Evolutionary conservation across 2,329 filamentous ascomycete genomes (phyloP).

Genomic region (Paecilomyces niveus): DNA sequence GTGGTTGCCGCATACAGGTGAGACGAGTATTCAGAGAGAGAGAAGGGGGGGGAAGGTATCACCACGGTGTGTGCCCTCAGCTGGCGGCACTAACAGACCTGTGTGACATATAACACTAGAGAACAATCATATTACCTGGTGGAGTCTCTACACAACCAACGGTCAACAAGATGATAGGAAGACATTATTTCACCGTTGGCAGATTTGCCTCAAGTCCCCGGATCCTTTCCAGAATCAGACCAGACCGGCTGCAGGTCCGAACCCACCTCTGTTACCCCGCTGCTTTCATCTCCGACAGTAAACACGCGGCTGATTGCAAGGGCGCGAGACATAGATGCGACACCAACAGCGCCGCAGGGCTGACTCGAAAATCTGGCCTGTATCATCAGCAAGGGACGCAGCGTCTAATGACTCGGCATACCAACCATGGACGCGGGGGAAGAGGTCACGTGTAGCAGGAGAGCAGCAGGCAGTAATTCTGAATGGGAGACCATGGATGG

Average conservation of each 20-base stretch:
- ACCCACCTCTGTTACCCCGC: background rate
- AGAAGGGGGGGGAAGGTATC: background rate
- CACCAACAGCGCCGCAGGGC: background rate
- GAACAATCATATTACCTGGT: background rate
- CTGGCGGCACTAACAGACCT: background rate
- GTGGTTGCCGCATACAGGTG: background rate
- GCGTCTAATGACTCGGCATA: background rate
- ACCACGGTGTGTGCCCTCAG: background rate
- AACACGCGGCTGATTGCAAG: background rate
- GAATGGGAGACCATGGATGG: no score
- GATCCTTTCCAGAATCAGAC: background rate
- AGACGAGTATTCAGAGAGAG: background rate
- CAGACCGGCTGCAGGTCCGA: background rate
- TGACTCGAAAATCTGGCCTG: background rate
- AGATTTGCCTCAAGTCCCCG: background rate
- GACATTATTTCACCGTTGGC: background rate
- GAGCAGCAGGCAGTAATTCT: background rate
- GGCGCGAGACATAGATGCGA: background rate
- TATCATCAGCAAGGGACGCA: background rate
- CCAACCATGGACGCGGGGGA: background rate
- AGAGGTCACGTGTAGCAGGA: background rate
- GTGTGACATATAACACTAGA: background rate
- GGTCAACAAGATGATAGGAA: background rate
- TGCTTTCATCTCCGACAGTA: background rate
- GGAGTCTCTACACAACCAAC: background rate